These are phyloP conservation scores for Fraxinus cuspidata DNA, from an alignment of 257 asterid genomes.

Conservation along the genomic window DNA sequence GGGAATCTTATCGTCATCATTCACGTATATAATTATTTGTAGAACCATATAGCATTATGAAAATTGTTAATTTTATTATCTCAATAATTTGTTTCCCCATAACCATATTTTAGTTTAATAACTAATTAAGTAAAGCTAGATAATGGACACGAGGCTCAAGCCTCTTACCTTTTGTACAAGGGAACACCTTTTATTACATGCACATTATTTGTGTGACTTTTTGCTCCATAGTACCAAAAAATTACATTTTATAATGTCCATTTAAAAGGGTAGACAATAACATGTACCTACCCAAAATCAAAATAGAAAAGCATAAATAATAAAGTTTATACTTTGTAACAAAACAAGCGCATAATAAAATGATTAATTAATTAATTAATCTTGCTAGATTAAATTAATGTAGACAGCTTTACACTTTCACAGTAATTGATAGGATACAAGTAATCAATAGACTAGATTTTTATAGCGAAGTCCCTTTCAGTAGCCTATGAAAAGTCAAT, in stretches of 20 bases:
- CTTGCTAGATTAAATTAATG: not conserved
- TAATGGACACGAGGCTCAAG: not conserved
- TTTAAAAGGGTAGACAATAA: not conserved
- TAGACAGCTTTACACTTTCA: not conserved
- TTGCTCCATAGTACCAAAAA: not conserved
- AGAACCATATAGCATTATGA: not conserved
- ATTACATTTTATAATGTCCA: not conserved
- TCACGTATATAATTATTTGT: not conserved
- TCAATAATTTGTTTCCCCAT: not conserved
- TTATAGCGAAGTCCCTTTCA: slow-evolving; percentile 13
- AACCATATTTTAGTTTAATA: not conserved
- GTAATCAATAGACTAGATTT: not conserved
- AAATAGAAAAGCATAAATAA: not conserved
- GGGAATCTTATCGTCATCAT: not conserved
- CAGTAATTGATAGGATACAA: not conserved
- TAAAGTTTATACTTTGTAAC: not conserved
- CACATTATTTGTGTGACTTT: not conserved
- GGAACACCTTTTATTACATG: not conserved
- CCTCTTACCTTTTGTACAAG: not conserved
- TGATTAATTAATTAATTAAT: not conserved
- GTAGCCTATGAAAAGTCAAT: not conserved
- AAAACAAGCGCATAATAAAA: not conserved
- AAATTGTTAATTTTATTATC: not conserved
- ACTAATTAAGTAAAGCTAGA: not conserved
- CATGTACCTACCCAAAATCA: not conserved